These are phyloP conservation scores for Fraxinus baroniana DNA, from an alignment of 305 asterid species.

Conservation along the genomic window DNA sequence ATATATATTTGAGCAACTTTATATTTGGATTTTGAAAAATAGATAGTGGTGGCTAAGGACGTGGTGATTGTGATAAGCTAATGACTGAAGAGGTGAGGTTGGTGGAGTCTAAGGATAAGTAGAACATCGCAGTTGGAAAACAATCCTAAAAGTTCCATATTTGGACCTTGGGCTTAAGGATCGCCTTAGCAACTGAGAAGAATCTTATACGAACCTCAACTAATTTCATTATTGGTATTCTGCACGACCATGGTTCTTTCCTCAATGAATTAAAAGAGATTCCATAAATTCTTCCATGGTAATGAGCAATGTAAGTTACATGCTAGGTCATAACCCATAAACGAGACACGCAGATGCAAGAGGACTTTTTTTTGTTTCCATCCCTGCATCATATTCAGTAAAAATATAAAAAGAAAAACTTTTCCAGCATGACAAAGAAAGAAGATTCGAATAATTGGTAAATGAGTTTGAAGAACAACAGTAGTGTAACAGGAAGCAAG, in stretches of 20 bases:
- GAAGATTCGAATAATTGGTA: background rate
- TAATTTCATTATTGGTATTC: background rate
- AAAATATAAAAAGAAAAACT: background rate
- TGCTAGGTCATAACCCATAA: background rate
- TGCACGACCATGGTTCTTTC: background rate
- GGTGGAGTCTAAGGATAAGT: background rate
- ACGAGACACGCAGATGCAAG: background rate
- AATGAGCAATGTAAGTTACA: background rate
- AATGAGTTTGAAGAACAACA: background rate
- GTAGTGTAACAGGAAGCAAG: slow-evolving; percentile 13
- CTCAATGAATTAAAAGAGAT: background rate
- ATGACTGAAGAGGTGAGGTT: background rate
- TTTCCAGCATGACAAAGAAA: slow-evolving; percentile 6
- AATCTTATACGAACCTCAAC: background rate
- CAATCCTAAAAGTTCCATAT: background rate
- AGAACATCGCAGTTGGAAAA: background rate
- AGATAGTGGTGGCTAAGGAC: background rate
- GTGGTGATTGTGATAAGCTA: background rate
- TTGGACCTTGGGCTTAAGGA: background rate
- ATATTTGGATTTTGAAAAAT: background rate
- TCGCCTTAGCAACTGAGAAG: background rate
- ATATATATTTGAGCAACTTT: background rate
- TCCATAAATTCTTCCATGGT: background rate
- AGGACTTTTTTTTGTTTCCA: background rate
- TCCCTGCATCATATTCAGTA: background rate